Evolutionary conservation across 2,329 filamentous ascomycete genomes (phyloP), one percentile per base, ranked within the genome.

Genomic region (Cryphonectria radicalis): DNA sequence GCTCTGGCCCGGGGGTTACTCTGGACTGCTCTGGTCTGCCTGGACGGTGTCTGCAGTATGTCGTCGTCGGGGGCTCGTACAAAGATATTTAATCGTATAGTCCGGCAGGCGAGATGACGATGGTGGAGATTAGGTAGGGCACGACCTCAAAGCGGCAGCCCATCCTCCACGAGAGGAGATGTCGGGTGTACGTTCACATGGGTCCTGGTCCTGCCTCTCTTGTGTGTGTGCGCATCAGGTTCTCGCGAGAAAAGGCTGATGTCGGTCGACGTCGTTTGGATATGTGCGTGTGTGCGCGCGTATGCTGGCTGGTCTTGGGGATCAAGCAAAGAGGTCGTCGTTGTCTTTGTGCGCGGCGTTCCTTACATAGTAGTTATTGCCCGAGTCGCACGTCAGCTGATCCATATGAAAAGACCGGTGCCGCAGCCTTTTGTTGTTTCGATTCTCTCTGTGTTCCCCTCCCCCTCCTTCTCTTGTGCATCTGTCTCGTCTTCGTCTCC

Each of bases 61-160:
- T 37, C 63, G 46, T 50, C 46, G 46, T n/a, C 46, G 46, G 37
- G 37, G 37, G 19, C 6, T 50, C 28, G 55, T 32, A 32, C 25
- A 28, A 59, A 8, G 25, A 19, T 3, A 19, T 4, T 22, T 22
- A 50, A 4, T 10, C n/a, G 46, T 32, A 7, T 35, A 17, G 53
- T 55, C 53, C 60, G 35, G 70, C 22, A 60, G 66, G 70, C 69
- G 66, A 63, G 64, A 55, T 25, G 53, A 69, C 65, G 32, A 46
- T 62, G 69, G 63, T 13, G 55, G 67, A 43, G 42, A 50, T 42
- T 55, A 66, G 53, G 62, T 55, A 66, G 53, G 53, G 70, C 63
- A 63, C 67, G 66, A 65, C 55, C 60, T 69, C 53, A 37, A 63
- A 65, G 57, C 28, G 28, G 42, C 50, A 53, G 59, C 42, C 62